A percentile compares a stretch with the other conserved stretches of the same genome.
Evolutionary conservation across 345 rosid genomes (phyloP).

Genomic region (Citrus cavaleriei): DNA sequence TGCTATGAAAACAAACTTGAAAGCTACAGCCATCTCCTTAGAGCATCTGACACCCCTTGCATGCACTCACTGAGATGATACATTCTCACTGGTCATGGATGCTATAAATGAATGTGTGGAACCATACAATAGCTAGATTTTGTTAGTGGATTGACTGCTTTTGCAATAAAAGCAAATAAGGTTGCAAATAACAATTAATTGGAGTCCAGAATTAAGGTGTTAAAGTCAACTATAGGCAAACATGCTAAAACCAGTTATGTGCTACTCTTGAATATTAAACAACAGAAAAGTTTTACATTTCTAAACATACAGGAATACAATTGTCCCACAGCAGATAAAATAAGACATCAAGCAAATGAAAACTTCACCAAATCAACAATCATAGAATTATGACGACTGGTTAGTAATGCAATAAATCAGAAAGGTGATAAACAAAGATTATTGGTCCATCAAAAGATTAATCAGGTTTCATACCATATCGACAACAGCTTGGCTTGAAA

Average conservation of each 20-base stretch:
- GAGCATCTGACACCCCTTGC: not conserved
- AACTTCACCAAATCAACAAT: slow-evolving; percentile 3
- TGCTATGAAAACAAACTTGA: not conserved
- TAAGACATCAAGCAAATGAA: not conserved
- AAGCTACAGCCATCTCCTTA: not conserved
- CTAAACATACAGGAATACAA: not conserved
- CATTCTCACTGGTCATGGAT: not conserved
- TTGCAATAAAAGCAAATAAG: not conserved
- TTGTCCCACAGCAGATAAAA: not conserved
- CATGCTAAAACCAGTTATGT: not conserved
- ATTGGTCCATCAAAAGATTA: not conserved
- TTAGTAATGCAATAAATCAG: not conserved
- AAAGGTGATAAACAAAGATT: not conserved
- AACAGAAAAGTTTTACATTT: not conserved
- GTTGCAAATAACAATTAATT: not conserved
- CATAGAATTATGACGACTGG: not conserved
- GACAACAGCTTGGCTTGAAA: slow-evolving; percentile 84
- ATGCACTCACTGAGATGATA: not conserved
- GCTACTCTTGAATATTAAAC: not conserved
- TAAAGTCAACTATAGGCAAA: not conserved
- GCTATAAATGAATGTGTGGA: not conserved
- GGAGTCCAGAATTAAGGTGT: not conserved
- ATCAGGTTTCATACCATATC: slow-evolving; percentile 54
- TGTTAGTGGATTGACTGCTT: not conserved
- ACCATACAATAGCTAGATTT: not conserved